Percentiles rank a stretch among this genome's conserved stretches.
Conservation (phyloP, 75 land plant species). For the Pinus tabuliformis region DNA sequence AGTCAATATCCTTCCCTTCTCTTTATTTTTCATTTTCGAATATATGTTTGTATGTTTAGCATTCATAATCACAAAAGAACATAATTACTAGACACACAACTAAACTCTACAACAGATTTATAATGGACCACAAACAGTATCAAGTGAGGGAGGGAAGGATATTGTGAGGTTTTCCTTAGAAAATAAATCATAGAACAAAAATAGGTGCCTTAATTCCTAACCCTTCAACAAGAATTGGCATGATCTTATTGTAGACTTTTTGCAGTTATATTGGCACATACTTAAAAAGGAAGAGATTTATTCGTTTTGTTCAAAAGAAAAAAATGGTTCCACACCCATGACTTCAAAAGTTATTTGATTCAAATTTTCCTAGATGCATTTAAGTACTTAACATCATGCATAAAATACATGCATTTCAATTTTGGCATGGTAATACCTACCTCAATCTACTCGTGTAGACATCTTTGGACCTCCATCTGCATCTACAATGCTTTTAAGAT, state of each 20-base stretch:
- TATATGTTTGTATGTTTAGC: background rate
- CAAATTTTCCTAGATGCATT: background rate
- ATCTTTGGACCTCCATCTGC: constrained; percentile 62
- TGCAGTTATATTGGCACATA: no score
- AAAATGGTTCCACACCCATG: background rate
- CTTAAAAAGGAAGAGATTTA: no score
- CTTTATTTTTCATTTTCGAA: background rate
- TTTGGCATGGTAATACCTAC: constrained; percentile 10
- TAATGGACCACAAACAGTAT: no score
- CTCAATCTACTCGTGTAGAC: constrained; percentile 55
- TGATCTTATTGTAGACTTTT: background rate
- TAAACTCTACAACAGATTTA: no score
- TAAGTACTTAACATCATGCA: background rate
- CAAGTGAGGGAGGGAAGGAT: no score
- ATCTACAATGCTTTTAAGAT: constrained; percentile 51
- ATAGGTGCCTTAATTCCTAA: background rate
- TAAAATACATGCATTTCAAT: no score
- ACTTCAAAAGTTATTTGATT: background rate
- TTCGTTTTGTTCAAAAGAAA: no score
- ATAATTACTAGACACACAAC: background rate
- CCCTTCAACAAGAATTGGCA: background rate
- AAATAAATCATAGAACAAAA: background rate
- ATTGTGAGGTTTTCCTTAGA: no score
- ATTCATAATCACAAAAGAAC: background rate
- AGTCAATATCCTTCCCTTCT: background rate